A percentile compares a stretch with the other conserved stretches of the same genome.
Evolutionary conservation across 306 rosid species (phyloP).

Genomic region (Citrullus amarus): DNA sequence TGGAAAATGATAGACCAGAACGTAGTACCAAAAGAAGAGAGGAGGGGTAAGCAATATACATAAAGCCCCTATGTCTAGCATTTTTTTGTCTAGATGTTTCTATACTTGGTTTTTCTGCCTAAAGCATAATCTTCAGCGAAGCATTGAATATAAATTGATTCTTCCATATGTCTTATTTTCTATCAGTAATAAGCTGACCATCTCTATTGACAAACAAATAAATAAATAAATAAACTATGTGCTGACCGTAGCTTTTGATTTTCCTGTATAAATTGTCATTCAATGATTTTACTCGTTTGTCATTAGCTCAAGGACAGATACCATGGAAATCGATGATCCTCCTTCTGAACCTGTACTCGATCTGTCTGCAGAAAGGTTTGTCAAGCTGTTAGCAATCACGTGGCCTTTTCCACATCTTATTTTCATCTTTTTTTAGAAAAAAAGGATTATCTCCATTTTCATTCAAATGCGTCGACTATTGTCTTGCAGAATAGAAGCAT

Average conservation of each 20-base stretch:
- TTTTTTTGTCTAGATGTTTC: background rate
- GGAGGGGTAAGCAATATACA: slow-evolving; percentile 35
- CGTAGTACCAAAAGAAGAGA: slow-evolving; percentile 22
- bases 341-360: slow-evolving; percentile 35
- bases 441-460: background rate
- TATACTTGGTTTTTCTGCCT: background rate
- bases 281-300: background rate
- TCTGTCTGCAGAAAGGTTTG: slow-evolving; percentile 61
- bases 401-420: background rate
- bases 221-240: background rate
- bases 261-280: background rate
- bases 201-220: background rate
- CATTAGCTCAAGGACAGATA: slow-evolving; percentile 39
- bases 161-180: background rate
- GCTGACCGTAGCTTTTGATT: background rate
- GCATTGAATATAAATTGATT: background rate
- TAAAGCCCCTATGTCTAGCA: background rate
- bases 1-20: slow-evolving; percentile 34
- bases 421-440: background rate
- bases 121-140: background rate
- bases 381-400: background rate
- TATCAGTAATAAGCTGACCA: background rate
- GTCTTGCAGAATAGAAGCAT: slow-evolving; percentile 56
- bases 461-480: background rate
- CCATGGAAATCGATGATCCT: slow-evolving; percentile 65